Evolutionary conservation across 768 basidiomycete species (phyloP), one percentile per base, ranked within the genome.

Genomic region (Dioszegia crocea): DNA sequence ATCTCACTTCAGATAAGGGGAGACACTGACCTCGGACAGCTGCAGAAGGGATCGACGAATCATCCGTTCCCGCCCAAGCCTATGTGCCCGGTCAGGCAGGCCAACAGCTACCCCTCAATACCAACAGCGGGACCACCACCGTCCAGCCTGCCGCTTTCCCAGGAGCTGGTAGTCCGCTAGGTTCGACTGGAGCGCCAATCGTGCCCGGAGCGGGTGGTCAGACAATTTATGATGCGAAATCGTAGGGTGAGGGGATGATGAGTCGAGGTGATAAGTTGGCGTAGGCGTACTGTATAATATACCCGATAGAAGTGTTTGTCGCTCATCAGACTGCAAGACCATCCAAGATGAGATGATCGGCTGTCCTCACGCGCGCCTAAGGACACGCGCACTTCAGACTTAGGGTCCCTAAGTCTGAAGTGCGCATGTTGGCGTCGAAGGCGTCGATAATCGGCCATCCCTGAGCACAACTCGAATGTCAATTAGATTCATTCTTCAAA

Each of bases 1-100:
- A 4, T 10, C 1, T 24, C n/a, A 39, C 30, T 19, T n/a, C 6
- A 17, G 52, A 36, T 1, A 45, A 5, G 41, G 24, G 52, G 24
- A 21, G 14, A 27, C 57, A 46, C 54, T 6, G 5, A 33, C 3
- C 12, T 3, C 41, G n/a, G n/a, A n/a, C n/a, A 73, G 88, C 90
- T 31, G 91, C 91, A 8, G 92, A 93, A 77, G 92, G 92, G 31
- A 79, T 94, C 47, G 92, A 96, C 73, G 92, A 96, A 79, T 79
- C 80, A 0, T 86, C 85, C 2, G 78, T 94, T 21, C 91, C 92
- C 0, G 83, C 87, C 23, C 80, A 83, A 26, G 83, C 89, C 2
- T 96, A 90, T 73, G 84, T 92, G 26, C 92, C 92, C 0, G 68
- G 69, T 6, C 66, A 70, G 9, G 40, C 38, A 17, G 76, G 76